Conservation (phyloP, 2,329 filamentous ascomycete species). For the Alternaria hordeiaustralica region DNA sequence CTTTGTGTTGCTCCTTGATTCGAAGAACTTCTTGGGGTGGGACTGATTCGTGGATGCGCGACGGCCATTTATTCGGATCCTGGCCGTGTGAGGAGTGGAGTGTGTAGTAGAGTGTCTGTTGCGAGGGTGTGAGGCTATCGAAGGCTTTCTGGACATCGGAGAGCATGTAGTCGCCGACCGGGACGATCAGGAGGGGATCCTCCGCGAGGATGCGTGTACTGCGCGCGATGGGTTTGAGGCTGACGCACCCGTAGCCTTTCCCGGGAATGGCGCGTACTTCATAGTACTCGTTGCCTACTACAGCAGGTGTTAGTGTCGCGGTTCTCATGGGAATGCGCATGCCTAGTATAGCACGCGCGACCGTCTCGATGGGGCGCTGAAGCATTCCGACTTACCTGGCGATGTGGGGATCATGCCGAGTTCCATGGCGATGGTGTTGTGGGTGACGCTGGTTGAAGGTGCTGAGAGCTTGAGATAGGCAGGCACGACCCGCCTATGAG, state of each 20-base stretch:
- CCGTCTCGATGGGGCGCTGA: not conserved
- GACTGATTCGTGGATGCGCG: constrained; percentile 31
- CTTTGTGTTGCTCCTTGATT: constrained; percentile 42
- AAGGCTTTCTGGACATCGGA: constrained; percentile 41
- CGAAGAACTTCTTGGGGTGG: constrained; percentile 23
- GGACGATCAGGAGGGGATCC: constrained; percentile 45
- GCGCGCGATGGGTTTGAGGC: constrained; percentile 39
- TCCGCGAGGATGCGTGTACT: constrained; percentile 53
- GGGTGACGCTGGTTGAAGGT: not conserved
- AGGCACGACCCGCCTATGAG: not conserved
- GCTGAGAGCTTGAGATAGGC: not conserved
- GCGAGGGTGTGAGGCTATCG: constrained; percentile 21
- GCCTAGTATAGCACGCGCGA: not conserved
- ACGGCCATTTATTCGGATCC: constrained; percentile 35
- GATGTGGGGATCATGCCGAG: not conserved
- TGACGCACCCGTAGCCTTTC: constrained; percentile 54
- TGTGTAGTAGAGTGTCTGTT: constrained; percentile 33
- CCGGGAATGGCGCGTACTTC: constrained; percentile 40
- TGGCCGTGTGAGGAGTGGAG: constrained; percentile 40
- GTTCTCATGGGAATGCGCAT: not conserved
- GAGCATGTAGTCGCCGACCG: constrained; percentile 39
- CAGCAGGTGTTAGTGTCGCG: not conserved
- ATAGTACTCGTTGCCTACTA: constrained; percentile 32
- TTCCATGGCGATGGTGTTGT: not conserved
- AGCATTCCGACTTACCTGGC: not conserved